phyloP scores from a whole-genome alignment of 495 filamentous ascomycete genomes.

The Trichocladium uniseriatum region DNA sequence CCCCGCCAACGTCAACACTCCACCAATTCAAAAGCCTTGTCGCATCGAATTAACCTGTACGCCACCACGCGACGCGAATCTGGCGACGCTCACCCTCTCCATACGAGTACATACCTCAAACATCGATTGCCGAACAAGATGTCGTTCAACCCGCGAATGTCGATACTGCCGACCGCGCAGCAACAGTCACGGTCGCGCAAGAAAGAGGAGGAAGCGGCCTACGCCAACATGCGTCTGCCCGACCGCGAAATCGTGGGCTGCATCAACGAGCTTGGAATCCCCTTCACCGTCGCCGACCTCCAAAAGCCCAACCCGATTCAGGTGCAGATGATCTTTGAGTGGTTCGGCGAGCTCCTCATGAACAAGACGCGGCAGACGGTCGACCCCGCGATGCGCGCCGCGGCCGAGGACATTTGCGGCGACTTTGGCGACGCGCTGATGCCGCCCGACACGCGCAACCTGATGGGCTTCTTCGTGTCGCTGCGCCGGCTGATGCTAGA shows the following conservation, averaged over 20 bases:
- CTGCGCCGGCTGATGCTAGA: constrained; percentile 68
- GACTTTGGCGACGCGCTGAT: constrained; percentile 64
- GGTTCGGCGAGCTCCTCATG: constrained; percentile 89
- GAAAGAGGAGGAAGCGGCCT: constrained; percentile 67
- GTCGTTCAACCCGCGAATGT: constrained; percentile 75
- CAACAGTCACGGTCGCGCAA: constrained; percentile 53
- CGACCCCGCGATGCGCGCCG: constrained; percentile 88
- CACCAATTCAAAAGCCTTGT: too few species aligned
- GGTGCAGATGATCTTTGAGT: constrained; percentile 94
- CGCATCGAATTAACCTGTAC: too few species aligned
- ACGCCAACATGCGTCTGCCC: constrained; percentile 78
- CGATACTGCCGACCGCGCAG: constrained; percentile 48
- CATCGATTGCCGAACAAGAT: constrained; percentile 28
- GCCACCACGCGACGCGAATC: not conserved
- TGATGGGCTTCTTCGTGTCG: constrained; percentile 86
- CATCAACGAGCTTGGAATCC: constrained; percentile 90
- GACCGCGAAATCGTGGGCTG: constrained; percentile 92
- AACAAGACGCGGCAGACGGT: constrained; percentile 83
- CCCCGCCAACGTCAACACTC: too few species aligned
- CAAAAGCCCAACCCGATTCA: constrained; percentile 88
- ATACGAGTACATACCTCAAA: not conserved
- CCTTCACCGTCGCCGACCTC: constrained; percentile 78
- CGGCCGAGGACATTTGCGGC: constrained; percentile 74
- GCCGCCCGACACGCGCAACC: constrained; percentile 74
- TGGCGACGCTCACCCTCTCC: not conserved